A percentile compares a stretch with the other conserved stretches of the same genome.
Evolutionary conservation across 192 early-diverging fungal species (phyloP).

Genomic region (Backusella psychrophila): DNA sequence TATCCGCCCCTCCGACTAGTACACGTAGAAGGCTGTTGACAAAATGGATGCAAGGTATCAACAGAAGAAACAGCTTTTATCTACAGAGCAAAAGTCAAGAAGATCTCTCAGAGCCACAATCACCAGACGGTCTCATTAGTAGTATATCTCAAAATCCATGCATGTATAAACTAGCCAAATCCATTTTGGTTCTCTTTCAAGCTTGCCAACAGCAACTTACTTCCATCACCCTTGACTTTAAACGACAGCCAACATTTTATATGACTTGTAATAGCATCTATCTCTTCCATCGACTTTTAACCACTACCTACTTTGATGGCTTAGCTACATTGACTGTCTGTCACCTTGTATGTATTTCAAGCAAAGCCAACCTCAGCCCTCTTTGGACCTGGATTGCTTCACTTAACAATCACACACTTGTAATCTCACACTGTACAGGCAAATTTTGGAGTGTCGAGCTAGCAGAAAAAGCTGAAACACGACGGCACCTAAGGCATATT

Average conservation of each 20-base stretch:
- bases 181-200: not conserved
- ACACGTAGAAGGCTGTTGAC: not conserved
- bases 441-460: not conserved
- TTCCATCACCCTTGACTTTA: not conserved
- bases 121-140: not conserved
- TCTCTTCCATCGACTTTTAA: conserved; percentile 1
- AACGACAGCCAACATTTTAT: not conserved
- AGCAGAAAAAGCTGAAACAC: not conserved
- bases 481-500: not conserved
- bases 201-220: not conserved
- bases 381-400: not conserved
- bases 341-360: not conserved
- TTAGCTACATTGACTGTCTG: not conserved
- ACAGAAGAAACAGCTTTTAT: not conserved
- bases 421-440: not conserved
- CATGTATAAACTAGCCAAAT: not conserved
- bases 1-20: not conserved
- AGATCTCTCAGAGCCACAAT: not conserved
- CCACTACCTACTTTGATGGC: not conserved
- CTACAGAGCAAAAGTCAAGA: not conserved
- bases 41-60: not conserved
- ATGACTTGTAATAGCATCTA: not conserved
- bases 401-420: not conserved
- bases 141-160: not conserved
- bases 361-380: not conserved